These are phyloP conservation scores for Microglena sp. DNA, from an alignment of 139 green algal genomes.

Conservation along the genomic window DNA sequence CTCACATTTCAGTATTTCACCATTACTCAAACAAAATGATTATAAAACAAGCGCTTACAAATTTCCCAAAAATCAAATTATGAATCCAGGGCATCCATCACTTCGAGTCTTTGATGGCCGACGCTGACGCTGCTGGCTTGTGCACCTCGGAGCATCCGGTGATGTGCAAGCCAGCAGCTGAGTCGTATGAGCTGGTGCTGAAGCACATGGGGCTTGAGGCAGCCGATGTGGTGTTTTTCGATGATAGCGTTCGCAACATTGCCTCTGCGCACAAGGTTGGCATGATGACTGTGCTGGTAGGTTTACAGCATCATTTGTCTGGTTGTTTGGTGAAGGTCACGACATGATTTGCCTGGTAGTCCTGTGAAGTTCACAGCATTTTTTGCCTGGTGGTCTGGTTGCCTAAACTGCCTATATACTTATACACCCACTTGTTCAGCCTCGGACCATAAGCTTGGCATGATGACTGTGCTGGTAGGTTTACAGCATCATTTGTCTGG, in stretches of 20 bases:
- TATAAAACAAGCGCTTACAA: too few species aligned
- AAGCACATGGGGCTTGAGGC: constrained; percentile 26
- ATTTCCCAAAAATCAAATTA: too few species aligned
- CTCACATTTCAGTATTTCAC: too few species aligned
- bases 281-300: constrained; percentile 43
- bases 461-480: constrained; percentile 44
- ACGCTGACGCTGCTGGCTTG: neutral
- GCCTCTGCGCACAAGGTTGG: constrained; percentile 47
- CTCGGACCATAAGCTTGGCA: constrained; percentile 44
- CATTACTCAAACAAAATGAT: too few species aligned
- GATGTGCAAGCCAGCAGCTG: neutral
- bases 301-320: neutral
- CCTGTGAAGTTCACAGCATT: too few species aligned
- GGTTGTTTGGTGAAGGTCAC: too few species aligned
- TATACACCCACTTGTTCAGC: too few species aligned
- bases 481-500: too few species aligned
- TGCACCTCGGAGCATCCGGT: neutral
- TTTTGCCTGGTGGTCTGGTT: too few species aligned
- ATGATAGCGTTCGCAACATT: constrained; percentile 70
- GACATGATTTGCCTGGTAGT: neutral
- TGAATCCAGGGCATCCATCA: neutral
- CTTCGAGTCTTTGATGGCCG: neutral
- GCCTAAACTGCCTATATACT: too few species aligned
- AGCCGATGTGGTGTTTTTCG: constrained; percentile 52
- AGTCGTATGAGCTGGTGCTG: constrained; percentile 35